Evolutionary conservation across 192 early-diverging fungal genomes (phyloP), one percentile per base, ranked within the genome.

Genomic region (Powellomyces hirtus): DNA sequence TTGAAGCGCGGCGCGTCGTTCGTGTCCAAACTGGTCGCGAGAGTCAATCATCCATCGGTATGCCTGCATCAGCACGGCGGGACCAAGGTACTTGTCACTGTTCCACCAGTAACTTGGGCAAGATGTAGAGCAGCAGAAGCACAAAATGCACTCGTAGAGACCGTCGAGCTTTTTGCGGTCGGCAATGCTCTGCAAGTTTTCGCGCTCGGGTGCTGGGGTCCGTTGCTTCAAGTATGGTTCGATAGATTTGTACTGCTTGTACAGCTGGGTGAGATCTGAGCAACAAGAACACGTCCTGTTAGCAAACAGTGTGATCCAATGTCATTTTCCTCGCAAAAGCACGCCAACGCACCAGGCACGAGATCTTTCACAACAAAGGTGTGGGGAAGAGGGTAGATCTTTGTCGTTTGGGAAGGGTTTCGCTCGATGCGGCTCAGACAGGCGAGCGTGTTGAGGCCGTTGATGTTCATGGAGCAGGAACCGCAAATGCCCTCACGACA

Each of bases 21-120:
- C 91, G 59, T 74, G 57, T 36, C 90, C 89, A 71, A 89, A 91
- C 73, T 98, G 91, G 80, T 98, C 96, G 75, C 96, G 91, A 45
- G 90, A 91, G 79, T 98, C 96, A 62, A 88, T 87, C 91, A 98
- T 98, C 96, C 96, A 98, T 74, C 96, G 92, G 84, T 98, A 98
- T 53, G 94, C 92, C 85, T 96, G 94, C 86, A 98, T 89, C 57
- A 98, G 84, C 18, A 98, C 91, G 36, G 96, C 93, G 20, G 96
- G 96, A 55, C 96, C 96, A 26, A 98, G 86, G 77, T 98, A 98
- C 38, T 75, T 76, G 66, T 83, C 81, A 38, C 55, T 83, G 86
- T 97, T 96, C 93, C 95, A 97, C 93, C 94, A 97, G 86, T 97
- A 95, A 68, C 88, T 90, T 30, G 92, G 92, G 83, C 95, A 97